These are phyloP conservation scores for Drechslerella dactyloides DNA, from an alignment of 2,329 filamentous ascomycete species.

Conservation along the genomic window DNA sequence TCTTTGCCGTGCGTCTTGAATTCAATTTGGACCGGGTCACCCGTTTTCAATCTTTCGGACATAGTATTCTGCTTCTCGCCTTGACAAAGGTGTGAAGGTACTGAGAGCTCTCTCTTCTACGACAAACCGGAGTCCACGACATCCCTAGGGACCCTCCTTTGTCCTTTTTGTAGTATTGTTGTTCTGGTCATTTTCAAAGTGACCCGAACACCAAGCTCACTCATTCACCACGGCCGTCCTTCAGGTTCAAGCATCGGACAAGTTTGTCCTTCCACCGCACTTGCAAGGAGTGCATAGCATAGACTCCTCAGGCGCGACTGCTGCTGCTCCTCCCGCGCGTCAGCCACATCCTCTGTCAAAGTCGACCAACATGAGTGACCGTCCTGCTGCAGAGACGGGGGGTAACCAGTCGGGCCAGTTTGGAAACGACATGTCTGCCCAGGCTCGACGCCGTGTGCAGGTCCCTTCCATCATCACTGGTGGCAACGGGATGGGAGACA, in stretches of 20 bases:
- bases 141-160: constrained; percentile 52
- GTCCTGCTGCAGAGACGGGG: constrained; percentile 69
- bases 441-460: constrained; percentile 79
- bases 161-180: constrained; percentile 52
- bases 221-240: constrained; percentile 55
- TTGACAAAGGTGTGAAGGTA: constrained; percentile 23
- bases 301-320: constrained; percentile 64
- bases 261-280: constrained; percentile 80
- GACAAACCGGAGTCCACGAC: constrained; percentile 43
- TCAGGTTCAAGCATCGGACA: constrained; percentile 67
- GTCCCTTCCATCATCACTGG: constrained; percentile 93
- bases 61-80: constrained; percentile 21
- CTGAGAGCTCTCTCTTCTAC: constrained; percentile 6
- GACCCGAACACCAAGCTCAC: constrained; percentile 44
- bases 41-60: constrained; percentile 8
- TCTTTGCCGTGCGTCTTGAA: constrained; percentile 31
- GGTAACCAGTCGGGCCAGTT: constrained; percentile 94
- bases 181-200: constrained; percentile 53
- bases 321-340: constrained; percentile 66
- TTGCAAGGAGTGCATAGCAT: constrained; percentile 89
- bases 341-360: constrained; percentile 77
- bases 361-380: constrained; percentile 68
- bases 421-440: constrained; percentile 82
- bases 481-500: constrained; percentile 65
- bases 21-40: constrained; percentile 18